A percentile compares a stretch with the other conserved stretches of the same genome.
Evolutionary conservation across 2,329 filamentous ascomycete genomes (phyloP).

Genomic region (Mycocentrospora acerina): DNA sequence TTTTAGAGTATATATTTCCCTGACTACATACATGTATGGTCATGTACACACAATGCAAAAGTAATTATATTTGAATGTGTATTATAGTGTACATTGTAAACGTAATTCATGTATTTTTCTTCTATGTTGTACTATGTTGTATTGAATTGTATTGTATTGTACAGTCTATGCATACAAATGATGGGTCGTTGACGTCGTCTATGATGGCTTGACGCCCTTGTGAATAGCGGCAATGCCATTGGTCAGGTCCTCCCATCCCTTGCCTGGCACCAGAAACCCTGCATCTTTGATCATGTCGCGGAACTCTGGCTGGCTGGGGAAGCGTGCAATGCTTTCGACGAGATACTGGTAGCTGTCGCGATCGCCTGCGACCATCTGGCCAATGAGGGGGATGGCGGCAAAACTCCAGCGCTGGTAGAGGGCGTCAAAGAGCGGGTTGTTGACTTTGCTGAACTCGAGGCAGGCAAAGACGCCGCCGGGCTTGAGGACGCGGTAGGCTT

Average conservation of each 20-base stretch:
- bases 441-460: conserved; percentile 89
- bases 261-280: conserved; percentile 78
- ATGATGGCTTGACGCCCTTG: conserved; percentile 81
- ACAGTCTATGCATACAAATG: too few relatives aligned
- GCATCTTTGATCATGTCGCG: conserved; percentile 78
- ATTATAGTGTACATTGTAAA: too few relatives aligned
- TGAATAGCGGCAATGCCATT: conserved; percentile 94
- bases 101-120: too few relatives aligned
- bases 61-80: too few relatives aligned
- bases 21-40: too few relatives aligned
- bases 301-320: conserved; percentile 85
- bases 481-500: conserved; percentile 86
- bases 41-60: too few relatives aligned
- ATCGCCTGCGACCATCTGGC: conserved; percentile 90
- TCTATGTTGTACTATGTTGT: too few relatives aligned
- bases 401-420: conserved; percentile 97
- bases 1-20: too few relatives aligned
- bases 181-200: too few relatives aligned
- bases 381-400: conserved; percentile 88
- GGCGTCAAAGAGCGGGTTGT: conserved; percentile 74
- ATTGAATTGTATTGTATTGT: too few relatives aligned
- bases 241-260: conserved; percentile 80
- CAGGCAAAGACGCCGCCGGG: conserved; percentile 96
- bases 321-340: conserved; percentile 94
- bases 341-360: conserved; percentile 97